These are phyloP conservation scores for Pholiota molesta DNA, from an alignment of 768 basidiomycete genomes.

Conservation along the genomic window DNA sequence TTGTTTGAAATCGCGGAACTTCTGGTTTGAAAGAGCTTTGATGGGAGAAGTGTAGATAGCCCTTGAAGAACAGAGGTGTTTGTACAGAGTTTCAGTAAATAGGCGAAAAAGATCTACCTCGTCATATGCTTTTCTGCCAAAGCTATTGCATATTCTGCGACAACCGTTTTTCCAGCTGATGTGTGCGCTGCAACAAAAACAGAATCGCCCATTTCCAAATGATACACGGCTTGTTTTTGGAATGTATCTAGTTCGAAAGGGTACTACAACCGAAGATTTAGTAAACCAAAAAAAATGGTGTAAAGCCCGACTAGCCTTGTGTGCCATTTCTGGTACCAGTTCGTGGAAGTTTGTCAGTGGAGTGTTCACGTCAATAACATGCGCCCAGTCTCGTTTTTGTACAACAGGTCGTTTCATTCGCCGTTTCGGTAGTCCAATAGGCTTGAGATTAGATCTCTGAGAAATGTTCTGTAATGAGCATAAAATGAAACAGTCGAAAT, in stretches of 20 bases:
- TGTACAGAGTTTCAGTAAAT: slow-evolving; percentile 10
- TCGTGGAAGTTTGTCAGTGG: slow-evolving; percentile 88
- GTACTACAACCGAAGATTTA: slow-evolving; percentile 55
- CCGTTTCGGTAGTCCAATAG: slow-evolving; percentile 44
- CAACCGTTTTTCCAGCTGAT: slow-evolving; percentile 99
- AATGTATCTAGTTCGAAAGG: slow-evolving; percentile 99
- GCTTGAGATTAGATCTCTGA: slow-evolving; percentile 63
- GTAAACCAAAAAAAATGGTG: neutral
- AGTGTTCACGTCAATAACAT: slow-evolving; percentile 92
- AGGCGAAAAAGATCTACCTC: slow-evolving; percentile 51
- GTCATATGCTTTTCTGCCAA: slow-evolving; percentile 99
- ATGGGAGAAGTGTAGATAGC: slow-evolving; percentile 99
- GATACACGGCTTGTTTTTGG: slow-evolving; percentile 98
- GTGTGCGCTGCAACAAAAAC: slow-evolving; percentile 99
- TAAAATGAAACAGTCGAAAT: neutral
- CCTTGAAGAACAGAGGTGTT: slow-evolving; percentile 43
- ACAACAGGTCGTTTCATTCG: slow-evolving; percentile 47
- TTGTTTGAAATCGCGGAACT: slow-evolving; percentile 98
- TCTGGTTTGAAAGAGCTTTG: slow-evolving; percentile 98
- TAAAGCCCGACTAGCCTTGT: slow-evolving; percentile 58
- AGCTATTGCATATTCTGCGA: slow-evolving; percentile 98
- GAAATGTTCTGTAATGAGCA: slow-evolving; percentile 1
- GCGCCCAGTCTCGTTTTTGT: slow-evolving; percentile 95
- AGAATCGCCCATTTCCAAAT: slow-evolving; percentile 95
- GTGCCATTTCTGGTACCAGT: slow-evolving; percentile 96